Percentiles rank a stretch among this genome's conserved stretches.
phyloP scores from a whole-genome alignment of 371 early-diverging fungal species.

The Gilbertella persicaria region DNA sequence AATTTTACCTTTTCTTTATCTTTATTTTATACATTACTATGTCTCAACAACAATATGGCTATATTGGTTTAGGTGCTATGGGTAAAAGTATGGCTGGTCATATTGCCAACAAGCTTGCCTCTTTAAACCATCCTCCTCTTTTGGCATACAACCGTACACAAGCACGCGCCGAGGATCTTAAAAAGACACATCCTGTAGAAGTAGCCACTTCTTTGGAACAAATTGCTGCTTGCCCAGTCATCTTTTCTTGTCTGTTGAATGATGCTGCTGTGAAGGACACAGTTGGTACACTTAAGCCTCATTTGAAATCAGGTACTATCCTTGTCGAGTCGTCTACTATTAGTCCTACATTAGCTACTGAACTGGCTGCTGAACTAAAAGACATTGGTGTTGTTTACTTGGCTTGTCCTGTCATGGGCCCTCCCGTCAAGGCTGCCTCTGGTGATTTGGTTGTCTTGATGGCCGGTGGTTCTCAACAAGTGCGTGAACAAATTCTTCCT shows the following conservation, averaged over 20 bases:
- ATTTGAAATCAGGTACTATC: constrained; percentile 29
- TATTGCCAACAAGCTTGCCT: constrained; percentile 23
- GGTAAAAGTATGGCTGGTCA: constrained; percentile 52
- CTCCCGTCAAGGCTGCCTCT: constrained; percentile 34
- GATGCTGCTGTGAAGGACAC: constrained; percentile 45
- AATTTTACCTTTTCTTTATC: too few relatives aligned
- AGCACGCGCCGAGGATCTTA: constrained; percentile 36
- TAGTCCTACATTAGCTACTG: constrained; percentile 23
- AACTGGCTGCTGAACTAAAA: constrained; percentile 13
- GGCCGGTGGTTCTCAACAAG: constrained; percentile 25
- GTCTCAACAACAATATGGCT: constrained; percentile 37
- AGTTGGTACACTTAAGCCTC: constrained; percentile 22
- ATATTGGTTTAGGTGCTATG: constrained; percentile 60
- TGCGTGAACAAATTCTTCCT: constrained; percentile 18
- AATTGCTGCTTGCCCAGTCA: constrained; percentile 40
- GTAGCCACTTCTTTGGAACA: constrained; percentile 28
- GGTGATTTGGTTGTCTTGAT: constrained; percentile 33
- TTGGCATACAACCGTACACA: constrained; percentile 56
- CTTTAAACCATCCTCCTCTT: constrained; percentile 29
- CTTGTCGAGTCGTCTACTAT: constrained; percentile 50
- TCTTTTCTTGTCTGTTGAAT: constrained; percentile 54
- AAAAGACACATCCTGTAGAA: constrained; percentile 20
- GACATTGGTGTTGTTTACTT: constrained; percentile 23
- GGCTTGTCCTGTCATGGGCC: constrained; percentile 48
- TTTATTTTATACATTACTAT: too few relatives aligned